These are phyloP conservation scores for Lasiosphaeriaceae sp. DNA, from an alignment of 495 filamentous ascomycete species.

Conservation along the genomic window DNA sequence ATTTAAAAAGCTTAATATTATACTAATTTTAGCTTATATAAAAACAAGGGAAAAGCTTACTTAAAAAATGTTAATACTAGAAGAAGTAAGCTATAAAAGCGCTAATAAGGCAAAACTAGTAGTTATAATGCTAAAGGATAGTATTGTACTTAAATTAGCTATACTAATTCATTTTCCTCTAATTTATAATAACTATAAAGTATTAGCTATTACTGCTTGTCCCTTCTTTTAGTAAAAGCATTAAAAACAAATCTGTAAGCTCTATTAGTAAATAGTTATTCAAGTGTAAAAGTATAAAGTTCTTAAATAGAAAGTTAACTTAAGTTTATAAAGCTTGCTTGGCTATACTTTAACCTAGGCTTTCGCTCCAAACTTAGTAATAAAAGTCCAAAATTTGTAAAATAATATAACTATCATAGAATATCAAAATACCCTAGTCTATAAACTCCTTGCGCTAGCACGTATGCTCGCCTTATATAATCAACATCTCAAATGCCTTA, in stretches of 20 bases:
- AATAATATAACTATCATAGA: not conserved
- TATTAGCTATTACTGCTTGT: not conserved
- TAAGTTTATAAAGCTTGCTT: not conserved
- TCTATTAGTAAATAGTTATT: not conserved
- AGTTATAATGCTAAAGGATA: not conserved
- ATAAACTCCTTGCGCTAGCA: not conserved
- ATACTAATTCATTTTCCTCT: not conserved
- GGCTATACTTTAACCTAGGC: not conserved
- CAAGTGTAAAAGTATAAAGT: not conserved
- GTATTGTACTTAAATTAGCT: not conserved
- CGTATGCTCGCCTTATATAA: not conserved
- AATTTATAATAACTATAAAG: not conserved
- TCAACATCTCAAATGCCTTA: not conserved
- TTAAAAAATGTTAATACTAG: no score
- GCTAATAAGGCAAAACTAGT: not conserved
- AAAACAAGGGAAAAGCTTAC: no score
- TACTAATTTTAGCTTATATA: no score
- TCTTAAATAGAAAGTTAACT: not conserved
- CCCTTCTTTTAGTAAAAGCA: not conserved
- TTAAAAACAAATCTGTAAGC: not conserved
- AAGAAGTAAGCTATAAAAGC: no score
- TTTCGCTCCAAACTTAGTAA: not conserved
- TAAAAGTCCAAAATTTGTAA: not conserved
- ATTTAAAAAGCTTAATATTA: no score
- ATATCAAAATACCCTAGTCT: not conserved